Conservation (phyloP, 441 rosid species). For the Gossypium schwendimanii region DNA sequence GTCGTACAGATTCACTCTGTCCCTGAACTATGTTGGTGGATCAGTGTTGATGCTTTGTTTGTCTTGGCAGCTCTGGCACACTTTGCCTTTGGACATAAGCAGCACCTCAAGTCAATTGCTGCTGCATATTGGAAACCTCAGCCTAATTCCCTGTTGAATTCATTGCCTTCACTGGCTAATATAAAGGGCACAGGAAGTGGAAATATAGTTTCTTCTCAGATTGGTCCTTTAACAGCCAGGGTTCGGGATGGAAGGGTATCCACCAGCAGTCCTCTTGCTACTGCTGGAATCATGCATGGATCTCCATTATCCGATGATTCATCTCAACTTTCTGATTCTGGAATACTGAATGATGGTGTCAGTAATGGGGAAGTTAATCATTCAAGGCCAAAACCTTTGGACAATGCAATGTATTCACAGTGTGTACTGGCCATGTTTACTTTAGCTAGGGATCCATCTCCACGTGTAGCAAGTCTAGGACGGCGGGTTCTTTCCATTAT, state of each 20-base stretch:
- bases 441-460: conserved; percentile 93
- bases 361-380: conserved; percentile 72
- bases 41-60: conserved; percentile 11
- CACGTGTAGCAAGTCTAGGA: conserved; percentile 77
- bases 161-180: conserved; percentile 78
- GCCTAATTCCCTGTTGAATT: conserved; percentile 65
- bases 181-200: conserved; percentile 65
- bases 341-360: conserved; percentile 58
- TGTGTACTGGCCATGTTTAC: conserved; percentile 80
- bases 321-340: conserved; percentile 92
- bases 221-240: conserved; percentile 57
- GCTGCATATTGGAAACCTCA: conserved; percentile 86
- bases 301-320: conserved; percentile 98
- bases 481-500: conserved; percentile 75
- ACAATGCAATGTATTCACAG: conserved; percentile 67
- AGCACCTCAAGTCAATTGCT: conserved; percentile 83
- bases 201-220: conserved; percentile 67
- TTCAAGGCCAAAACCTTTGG: conserved; percentile 64
- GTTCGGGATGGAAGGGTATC: conserved; percentile 72
- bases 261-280: conserved; percentile 80
- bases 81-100: conserved; percentile 94
- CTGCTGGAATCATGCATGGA: conserved; percentile 88
- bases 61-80: conserved; percentile 78
- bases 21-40: conserved; percentile 2
- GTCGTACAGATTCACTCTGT: background rate